Base-by-base conservation (phyloP, 495 filamentous ascomycete species). In the Coniosporium apollinis region DNA sequence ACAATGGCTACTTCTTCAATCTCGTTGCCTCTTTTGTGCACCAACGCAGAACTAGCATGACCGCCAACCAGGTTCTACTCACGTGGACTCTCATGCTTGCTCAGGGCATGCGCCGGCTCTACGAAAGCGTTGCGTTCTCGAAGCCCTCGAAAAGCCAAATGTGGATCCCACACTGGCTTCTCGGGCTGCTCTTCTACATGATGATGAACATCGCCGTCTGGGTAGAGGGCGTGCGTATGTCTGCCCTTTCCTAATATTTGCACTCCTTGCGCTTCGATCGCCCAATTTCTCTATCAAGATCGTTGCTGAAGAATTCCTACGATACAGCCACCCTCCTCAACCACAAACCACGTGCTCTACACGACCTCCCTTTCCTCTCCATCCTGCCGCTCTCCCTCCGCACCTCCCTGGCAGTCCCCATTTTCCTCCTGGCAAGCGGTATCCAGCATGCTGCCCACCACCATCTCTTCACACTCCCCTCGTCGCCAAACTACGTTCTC, bases 371-470 rank as follows among this genome's bases (percentile, higher is more conserved):
- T 22, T 33, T 18, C 17, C 34, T 15, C 38, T 37, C 30, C 30
- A 51, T 55, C 37, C 54, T 48, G 16, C 58, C 54, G 5, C 73
- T 73, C 4, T 62, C 67, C 2, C 28, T 74, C 0, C 76, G 73
- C 35, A 75, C 72, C 3, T 58, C 72, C 26, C 5, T 82, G 25
- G 70, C 67, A 3, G 39, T 77, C 11, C 64, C 72, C 6, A 36
- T 79, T 13, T 92, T 94, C 52, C 46, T 89, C 11, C 49, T 75
- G 10, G 80, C 79, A 14, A 92, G 80, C 30, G 64, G 72, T 17
- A 56, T 80, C 42, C 89, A 97, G 55, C 69, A 91, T 52, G 70
- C 74, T 51, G 80, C 73, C 48, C 89, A 97, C 52, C 61, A 57
- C 28, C 76, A 93, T 52, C 76, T 97, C 17, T 73, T 72, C 26